These are phyloP conservation scores for Globisporangium yorkense DNA, from an alignment of 352 stramenopile genomes.

Conservation along the genomic window DNA sequence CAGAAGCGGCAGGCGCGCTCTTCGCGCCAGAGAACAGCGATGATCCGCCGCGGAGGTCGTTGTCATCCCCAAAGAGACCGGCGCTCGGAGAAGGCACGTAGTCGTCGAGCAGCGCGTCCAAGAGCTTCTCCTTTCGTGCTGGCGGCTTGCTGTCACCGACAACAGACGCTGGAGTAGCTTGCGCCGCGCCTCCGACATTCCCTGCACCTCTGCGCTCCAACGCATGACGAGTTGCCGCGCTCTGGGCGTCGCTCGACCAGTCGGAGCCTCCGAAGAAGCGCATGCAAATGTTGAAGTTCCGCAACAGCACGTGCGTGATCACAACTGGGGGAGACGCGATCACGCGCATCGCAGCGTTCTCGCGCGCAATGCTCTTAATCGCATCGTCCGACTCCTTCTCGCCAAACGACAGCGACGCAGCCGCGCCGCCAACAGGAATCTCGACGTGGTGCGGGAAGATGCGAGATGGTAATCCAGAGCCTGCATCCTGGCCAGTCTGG, in stretches of 20 bases:
- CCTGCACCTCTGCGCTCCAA: conserved; percentile 1
- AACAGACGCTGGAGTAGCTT: background rate
- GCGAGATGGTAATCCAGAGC: conserved; percentile 51
- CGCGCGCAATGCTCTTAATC: conserved; percentile 62
- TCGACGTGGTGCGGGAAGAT: conserved; percentile 87
- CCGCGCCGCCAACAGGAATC: conserved; percentile 77
- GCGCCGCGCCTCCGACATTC: background rate
- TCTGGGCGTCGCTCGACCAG: conserved; percentile 56
- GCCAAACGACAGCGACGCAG: conserved; percentile 80
- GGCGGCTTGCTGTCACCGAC: conserved; percentile 5
- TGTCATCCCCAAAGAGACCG: conserved; percentile 45
- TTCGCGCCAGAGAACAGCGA: conserved; percentile 37
- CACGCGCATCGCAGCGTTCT: conserved; percentile 46
- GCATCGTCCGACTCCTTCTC: conserved; percentile 76
- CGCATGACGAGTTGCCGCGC: conserved; percentile 25
- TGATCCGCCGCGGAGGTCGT: conserved; percentile 11
- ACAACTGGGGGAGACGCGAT: conserved; percentile 48
- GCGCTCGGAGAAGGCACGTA: conserved; percentile 64
- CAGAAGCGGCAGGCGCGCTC: conserved; percentile 25
- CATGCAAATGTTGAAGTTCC: conserved; percentile 87
- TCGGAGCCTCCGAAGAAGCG: conserved; percentile 84
- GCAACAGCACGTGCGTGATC: conserved; percentile 73
- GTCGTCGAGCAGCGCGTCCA: conserved; percentile 77
- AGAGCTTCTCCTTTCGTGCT: conserved; percentile 59
- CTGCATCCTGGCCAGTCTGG: conserved; percentile 19